Base-by-base conservation (phyloP, 768 basidiomycete species). In the Leccinum aurantiacum region DNA sequence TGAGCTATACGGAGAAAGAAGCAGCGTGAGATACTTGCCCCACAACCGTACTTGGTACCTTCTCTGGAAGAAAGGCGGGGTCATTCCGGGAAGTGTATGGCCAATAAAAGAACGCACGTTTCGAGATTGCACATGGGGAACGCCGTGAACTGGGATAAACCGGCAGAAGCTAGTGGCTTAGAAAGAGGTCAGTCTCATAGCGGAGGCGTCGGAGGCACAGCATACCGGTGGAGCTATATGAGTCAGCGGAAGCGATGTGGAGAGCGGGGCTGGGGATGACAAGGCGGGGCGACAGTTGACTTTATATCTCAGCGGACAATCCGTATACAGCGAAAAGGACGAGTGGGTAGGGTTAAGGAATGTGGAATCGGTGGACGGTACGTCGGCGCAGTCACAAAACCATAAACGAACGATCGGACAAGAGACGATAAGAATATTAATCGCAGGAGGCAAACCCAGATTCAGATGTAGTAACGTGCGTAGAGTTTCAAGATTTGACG, bases 41-140 rank as follows among this genome's bases (percentile, higher is more conserved):
- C 90, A 72, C 90, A 92, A 69, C 87, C 88, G 69, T 85, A 79
- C 77, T 85, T 84, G 62, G 82, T 86, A 63, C 87, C 90, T 80
- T 89, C 87, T 67, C 89, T 91, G 76, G 41, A 59, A 58, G 58
- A 50, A 65, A 62, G 61, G 58, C 59, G 72, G 63, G 66, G 69
- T 75, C 54, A 73, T 44, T 59, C 57, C 51, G 69, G 57, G 63
- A 57, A 60, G 17, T 19, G 35, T 27, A 60, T 37, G 61, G 60
- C 60, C 49, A 67, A 57, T 60, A 53, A 58, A 53, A 54, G 61
- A 71, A 78, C 60, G 19, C 60, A 85, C 82, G 85, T 85, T 67
- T 80, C 77, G 47, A 83, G 79, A 64, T 81, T 82, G 74, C 84
- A 85, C 84, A 85, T 85, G 63, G 55, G 44, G 64, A 53, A 56